Evolutionary conservation across 306 rosid genomes (phyloP).

Genomic region (Quercus glauca): DNA sequence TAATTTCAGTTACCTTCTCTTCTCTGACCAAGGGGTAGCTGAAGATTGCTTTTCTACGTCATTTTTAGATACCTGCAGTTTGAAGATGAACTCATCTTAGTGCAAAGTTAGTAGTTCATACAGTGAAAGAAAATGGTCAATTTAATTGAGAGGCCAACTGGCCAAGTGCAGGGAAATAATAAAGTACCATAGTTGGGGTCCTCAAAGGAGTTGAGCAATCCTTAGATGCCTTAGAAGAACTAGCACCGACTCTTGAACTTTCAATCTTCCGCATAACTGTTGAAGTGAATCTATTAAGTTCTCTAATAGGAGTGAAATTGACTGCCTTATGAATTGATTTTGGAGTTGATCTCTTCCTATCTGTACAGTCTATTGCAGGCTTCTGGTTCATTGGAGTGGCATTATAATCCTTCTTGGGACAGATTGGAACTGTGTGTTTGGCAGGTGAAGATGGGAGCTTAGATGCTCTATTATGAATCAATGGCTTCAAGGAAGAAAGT

Average conservation of each 20-base stretch:
- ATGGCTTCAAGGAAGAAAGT: slow-evolving; percentile 42
- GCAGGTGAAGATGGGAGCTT: slow-evolving; percentile 53
- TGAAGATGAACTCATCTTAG: slow-evolving; percentile 18
- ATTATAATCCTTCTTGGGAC: slow-evolving; percentile 33
- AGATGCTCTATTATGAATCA: slow-evolving; percentile 33
- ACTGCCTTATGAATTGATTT: slow-evolving; percentile 56
- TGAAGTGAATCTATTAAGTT: slow-evolving; percentile 69
- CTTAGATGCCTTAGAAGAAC: slow-evolving; percentile 60
- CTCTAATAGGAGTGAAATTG: slow-evolving; percentile 82
- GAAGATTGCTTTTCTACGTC: slow-evolving; percentile 44
- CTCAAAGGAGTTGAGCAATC: slow-evolving; percentile 64
- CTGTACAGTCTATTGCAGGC: slow-evolving; percentile 34
- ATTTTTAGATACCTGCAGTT: slow-evolving; percentile 50
- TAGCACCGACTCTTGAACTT: slow-evolving; percentile 54
- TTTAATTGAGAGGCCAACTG: neutral
- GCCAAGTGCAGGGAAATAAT: neutral
- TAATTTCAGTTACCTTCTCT: slow-evolving; percentile 47
- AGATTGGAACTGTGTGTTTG: slow-evolving; percentile 37
- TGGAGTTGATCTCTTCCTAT: slow-evolving; percentile 61
- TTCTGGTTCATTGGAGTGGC: slow-evolving; percentile 55
- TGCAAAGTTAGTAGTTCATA: neutral
- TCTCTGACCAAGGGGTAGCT: slow-evolving; percentile 79
- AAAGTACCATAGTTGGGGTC: slow-evolving; percentile 72
- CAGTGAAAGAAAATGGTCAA: neutral
- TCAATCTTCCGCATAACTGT: slow-evolving; percentile 80